These are phyloP conservation scores for Penicillium sumatraense DNA, from an alignment of 2,329 filamentous ascomycete species.

Conservation along the genomic window DNA sequence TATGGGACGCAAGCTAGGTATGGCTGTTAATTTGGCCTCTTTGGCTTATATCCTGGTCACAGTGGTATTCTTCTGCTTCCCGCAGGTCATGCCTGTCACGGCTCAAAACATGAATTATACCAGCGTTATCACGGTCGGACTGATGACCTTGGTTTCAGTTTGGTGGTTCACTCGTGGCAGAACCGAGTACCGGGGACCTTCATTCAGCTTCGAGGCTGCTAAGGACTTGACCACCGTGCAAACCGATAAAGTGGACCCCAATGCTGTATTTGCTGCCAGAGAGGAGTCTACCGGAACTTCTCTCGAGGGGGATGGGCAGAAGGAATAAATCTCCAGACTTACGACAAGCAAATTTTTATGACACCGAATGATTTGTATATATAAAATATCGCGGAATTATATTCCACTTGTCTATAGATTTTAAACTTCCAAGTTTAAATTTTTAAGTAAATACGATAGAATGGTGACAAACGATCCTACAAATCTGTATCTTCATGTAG, in stretches of 20 bases:
- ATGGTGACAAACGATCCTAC: no score
- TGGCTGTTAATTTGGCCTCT: constrained; percentile 56
- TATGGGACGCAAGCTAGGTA: constrained; percentile 56
- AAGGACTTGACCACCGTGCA: constrained; percentile 33
- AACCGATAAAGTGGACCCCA: background rate
- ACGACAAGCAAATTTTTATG: background rate
- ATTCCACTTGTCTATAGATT: background rate
- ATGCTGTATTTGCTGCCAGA: background rate
- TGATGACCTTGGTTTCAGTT: constrained; percentile 36
- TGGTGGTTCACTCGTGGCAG: constrained; percentile 41
- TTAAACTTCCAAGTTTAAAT: no score
- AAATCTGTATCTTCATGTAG: no score
- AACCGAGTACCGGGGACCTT: constrained; percentile 39
- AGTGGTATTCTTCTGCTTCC: constrained; percentile 68
- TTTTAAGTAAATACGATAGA: no score
- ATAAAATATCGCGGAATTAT: background rate
- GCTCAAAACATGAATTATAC: constrained; percentile 60
- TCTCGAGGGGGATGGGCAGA: background rate
- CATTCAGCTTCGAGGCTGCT: constrained; percentile 56
- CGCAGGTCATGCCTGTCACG: constrained; percentile 52
- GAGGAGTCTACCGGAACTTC: background rate
- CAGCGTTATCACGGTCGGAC: constrained; percentile 42
- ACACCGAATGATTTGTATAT: background rate
- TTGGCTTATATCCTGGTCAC: constrained; percentile 65
- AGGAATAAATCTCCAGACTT: background rate